A percentile compares a stretch with the other conserved stretches of the same genome.
Conservation (phyloP, 169 alveolate species). For the Plasmodium blacklocki region DNA sequence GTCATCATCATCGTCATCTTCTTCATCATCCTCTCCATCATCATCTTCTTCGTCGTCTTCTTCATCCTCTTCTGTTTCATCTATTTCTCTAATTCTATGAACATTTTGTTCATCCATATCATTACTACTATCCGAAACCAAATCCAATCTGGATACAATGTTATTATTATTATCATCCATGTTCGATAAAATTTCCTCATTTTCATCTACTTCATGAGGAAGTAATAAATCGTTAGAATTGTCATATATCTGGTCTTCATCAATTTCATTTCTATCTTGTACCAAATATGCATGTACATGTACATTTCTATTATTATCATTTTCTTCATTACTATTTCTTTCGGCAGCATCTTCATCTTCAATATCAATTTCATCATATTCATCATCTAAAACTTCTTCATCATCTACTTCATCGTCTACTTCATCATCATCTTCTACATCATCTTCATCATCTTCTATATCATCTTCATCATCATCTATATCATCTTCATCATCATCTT, state of each 20-base stretch:
- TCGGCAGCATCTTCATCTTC: slow-evolving; percentile 30
- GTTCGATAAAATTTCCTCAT: slow-evolving; percentile 66
- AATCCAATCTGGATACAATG: slow-evolving; percentile 45
- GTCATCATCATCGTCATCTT: slow-evolving; percentile 46
- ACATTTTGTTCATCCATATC: slow-evolving; percentile 47
- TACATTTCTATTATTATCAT: slow-evolving; percentile 74
- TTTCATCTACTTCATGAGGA: slow-evolving; percentile 88
- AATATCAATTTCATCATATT: slow-evolving; percentile 46
- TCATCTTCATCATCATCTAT: slow-evolving; percentile 77
- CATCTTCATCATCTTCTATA: slow-evolving; percentile 77
- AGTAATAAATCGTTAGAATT: slow-evolving; percentile 75
- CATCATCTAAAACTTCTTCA: slow-evolving; percentile 78
- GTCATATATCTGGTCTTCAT: slow-evolving; percentile 80
- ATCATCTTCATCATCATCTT: slow-evolving; percentile 77
- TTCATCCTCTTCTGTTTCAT: slow-evolving; percentile 51
- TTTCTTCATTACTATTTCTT: slow-evolving; percentile 55
- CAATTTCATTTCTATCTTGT: slow-evolving; percentile 78
- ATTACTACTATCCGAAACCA: slow-evolving; percentile 57
- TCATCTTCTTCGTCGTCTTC: slow-evolving; percentile 58
- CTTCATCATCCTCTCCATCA: slow-evolving; percentile 69
- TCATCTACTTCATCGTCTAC: slow-evolving; percentile 79
- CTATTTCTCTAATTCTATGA: slow-evolving; percentile 54
- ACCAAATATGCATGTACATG: slow-evolving; percentile 81
- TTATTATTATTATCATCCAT: slow-evolving; percentile 40
- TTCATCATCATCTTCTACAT: slow-evolving; percentile 67